Percentiles rank a stretch among this genome's conserved stretches.
Evolutionary conservation across 1,284 basidiomycete species (phyloP).

Genomic region (Crucibulum parvulum): DNA sequence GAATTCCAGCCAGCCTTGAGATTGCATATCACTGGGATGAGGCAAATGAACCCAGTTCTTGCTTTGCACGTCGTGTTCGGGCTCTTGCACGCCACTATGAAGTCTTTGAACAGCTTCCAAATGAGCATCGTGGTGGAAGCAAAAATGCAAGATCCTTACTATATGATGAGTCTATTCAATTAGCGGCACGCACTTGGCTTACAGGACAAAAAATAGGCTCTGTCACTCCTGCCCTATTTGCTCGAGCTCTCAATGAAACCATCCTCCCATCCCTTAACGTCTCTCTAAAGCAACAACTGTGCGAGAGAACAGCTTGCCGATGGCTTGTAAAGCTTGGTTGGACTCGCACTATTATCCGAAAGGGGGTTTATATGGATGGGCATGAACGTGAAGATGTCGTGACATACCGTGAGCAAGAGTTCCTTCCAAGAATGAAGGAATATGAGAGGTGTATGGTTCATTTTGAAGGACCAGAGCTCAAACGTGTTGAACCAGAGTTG

Average conservation of each 20-base stretch:
- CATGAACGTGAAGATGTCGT: conserved; percentile 44
- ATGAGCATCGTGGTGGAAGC: conserved; percentile 5
- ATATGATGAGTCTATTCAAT: conserved; percentile 7
- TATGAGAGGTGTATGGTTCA: conserved; percentile 25
- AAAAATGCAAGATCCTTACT: conserved; percentile 4
- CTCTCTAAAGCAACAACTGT: conserved; percentile 6
- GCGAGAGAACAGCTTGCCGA: conserved; percentile 8
- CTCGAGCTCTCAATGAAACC: not conserved
- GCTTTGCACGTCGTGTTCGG: not conserved
- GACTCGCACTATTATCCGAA: conserved; percentile 24
- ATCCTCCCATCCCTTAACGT: conserved; percentile 8
- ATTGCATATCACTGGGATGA: not conserved
- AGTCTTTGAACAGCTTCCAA: not conserved
- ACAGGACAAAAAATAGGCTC: not conserved
- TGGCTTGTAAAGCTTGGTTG: conserved; percentile 39
- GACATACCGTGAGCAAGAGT: conserved; percentile 31
- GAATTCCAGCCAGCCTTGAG: not conserved
- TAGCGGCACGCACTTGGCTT: conserved; percentile 4
- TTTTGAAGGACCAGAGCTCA: not conserved
- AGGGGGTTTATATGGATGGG: conserved; percentile 45
- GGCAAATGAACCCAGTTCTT: not conserved
- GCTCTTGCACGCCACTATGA: not conserved
- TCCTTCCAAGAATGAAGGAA: conserved; percentile 33
- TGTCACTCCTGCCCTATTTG: conserved; percentile 4
- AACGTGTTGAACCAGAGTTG: not conserved